Conservation (phyloP, 176 grass and related monocot species). For the Musa itinerans region DNA sequence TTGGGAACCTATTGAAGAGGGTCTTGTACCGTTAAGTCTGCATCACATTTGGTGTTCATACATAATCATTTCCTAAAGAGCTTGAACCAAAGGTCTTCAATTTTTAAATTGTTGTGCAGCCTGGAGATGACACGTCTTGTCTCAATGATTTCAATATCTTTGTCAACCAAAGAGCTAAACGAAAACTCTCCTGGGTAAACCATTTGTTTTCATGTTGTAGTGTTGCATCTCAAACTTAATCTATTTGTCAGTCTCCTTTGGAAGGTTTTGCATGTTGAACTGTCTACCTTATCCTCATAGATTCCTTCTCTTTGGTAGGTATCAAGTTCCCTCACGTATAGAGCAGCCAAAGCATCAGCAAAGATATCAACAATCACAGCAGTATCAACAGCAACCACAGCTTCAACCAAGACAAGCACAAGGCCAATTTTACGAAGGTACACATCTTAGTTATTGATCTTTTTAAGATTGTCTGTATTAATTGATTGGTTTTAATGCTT, state of each 20-base stretch:
- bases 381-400: conserved; percentile 8
- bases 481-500: neutral
- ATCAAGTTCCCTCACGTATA: neutral
- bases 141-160: conserved; percentile 87
- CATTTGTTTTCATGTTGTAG: neutral
- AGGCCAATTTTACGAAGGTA: conserved; percentile 1
- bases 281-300: neutral
- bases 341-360: conserved; percentile 6
- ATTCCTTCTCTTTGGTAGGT: conserved; percentile 11
- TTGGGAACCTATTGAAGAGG: conserved; percentile 99
- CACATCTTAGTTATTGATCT: conserved; percentile 8
- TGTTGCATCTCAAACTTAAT: neutral
- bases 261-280: neutral
- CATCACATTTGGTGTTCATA: no score
- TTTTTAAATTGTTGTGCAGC: conserved; percentile 28
- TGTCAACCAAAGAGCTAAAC: conserved; percentile 63
- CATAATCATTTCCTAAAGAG: neutral
- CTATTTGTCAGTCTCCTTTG: no score
- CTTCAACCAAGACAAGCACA: conserved; percentile 1
- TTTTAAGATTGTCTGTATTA: conserved; percentile 6
- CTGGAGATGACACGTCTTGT: conserved; percentile 83
- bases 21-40: conserved; percentile 97
- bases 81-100: neutral
- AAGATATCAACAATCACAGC: conserved; percentile 9
- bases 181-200: conserved; percentile 64